phyloP scores from a whole-genome alignment of 352 stramenopile genomes.

The Globisporangium sylvaticum region DNA sequence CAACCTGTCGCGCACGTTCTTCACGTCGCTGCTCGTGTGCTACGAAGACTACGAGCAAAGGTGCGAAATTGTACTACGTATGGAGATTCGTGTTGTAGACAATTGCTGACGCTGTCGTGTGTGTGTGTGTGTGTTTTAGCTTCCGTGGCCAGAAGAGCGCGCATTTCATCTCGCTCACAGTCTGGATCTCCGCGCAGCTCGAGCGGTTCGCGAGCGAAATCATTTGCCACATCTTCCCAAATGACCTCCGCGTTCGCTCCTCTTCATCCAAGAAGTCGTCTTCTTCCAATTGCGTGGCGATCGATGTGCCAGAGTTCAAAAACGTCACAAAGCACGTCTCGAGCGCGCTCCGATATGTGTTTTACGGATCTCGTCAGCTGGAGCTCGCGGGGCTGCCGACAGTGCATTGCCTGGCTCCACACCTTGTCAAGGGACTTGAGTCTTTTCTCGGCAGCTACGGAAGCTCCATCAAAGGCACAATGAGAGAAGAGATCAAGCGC shows the following conservation, averaged over 20 bases:
- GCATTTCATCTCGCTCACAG: constrained; percentile 73
- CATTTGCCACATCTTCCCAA: constrained; percentile 69
- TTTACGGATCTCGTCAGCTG: constrained; percentile 75
- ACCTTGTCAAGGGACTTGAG: constrained; percentile 54
- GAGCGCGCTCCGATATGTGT: constrained; percentile 70
- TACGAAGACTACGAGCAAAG: constrained; percentile 79
- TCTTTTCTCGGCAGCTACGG: constrained; percentile 64
- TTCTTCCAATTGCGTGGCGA: constrained; percentile 26
- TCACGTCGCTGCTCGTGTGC: constrained; percentile 80
- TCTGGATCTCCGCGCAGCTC: constrained; percentile 79
- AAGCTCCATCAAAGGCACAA: constrained; percentile 59
- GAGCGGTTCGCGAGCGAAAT: constrained; percentile 75
- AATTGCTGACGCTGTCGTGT: background rate
- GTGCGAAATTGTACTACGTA: constrained; percentile 18
- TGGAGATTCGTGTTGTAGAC: background rate
- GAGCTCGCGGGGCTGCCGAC: constrained; percentile 74
- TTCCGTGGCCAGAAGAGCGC: constrained; percentile 71
- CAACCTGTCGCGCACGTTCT: constrained; percentile 79
- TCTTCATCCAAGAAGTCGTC: constrained; percentile 1
- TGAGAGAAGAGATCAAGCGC: constrained; percentile 74
- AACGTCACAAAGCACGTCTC: constrained; percentile 74
- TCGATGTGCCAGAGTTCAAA: constrained; percentile 77
- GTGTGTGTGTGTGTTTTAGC: constrained; percentile 19
- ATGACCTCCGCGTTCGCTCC: constrained; percentile 20
- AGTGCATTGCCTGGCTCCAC: constrained; percentile 62